Evolutionary conservation across 1,139 yeast species (phyloP), one percentile per base, ranked within the genome.

Genomic region (Kodamaea sp.): DNA sequence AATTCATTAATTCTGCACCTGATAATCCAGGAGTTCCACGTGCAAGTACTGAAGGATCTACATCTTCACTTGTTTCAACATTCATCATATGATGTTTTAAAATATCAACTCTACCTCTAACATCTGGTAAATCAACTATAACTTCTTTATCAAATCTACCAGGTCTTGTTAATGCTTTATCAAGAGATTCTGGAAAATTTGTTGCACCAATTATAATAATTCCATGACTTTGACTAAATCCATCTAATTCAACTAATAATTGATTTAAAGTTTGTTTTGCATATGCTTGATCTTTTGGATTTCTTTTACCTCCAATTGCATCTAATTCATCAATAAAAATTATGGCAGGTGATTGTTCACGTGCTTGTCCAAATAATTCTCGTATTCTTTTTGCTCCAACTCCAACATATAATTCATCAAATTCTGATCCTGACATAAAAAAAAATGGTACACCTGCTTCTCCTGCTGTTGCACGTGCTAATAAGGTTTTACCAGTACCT

Each of bases 371-470:
- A 56, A 94, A 94, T 48, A 94, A 74, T 57, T 94, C 98, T 52
- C 99, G 80, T 40, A 94, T 94, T 58, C 98, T 79, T 64, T 90
- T 92, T 42, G 99, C 98, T 58, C 99, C 99, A 29, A 94, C 98
- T 60, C 99, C 99, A 28, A 94, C 98, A 55, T 90, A 94, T 49
- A 94, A 78, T 62, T 94, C 98, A 60, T 94, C 98, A 58, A 94
- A 94, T 62, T 94, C 98, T 2, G 97, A 88, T 36, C 98, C 99
- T 4, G 96, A 85, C 97, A 92, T 90, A 64, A 90, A 92, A 64
- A 92, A 92, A 59, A 94, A 94, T 24, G 97, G 98, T 25, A 92
- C 98, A 35, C 96, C 98, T 2, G 99, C 98, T 64, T 94, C 98
- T 44, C 98, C 98, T 8, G 99, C 99, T 29, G 97, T 95, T 12